Conservation (phyloP, 2,329 filamentous ascomycete genomes). For the Botrytis elliptica region DNA sequence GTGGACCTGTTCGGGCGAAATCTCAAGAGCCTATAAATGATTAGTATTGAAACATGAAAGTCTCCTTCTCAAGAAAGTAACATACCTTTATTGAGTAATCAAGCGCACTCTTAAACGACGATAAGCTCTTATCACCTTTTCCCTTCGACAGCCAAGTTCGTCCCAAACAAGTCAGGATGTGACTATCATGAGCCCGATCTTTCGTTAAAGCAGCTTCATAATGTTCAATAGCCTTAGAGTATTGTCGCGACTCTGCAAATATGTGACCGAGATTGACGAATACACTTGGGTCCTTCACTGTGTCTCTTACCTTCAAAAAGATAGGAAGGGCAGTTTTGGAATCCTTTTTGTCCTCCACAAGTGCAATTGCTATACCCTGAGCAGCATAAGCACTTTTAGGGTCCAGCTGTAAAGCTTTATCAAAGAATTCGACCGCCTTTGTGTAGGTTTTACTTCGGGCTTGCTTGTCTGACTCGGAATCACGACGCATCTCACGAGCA, state of each 20-base stretch:
- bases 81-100: conserved; percentile 63
- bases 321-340: conserved; percentile 78
- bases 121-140: conserved; percentile 60
- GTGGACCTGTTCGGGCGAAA: conserved; percentile 80
- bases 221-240: conserved; percentile 85
- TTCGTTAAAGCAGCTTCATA: conserved; percentile 77
- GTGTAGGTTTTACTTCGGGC: conserved; percentile 84
- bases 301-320: conserved; percentile 87
- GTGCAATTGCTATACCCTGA: conserved; percentile 89
- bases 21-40: conserved; percentile 63
- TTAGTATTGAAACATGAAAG: conserved; percentile 30
- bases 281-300: conserved; percentile 81
- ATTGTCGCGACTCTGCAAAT: conserved; percentile 87
- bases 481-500: conserved; percentile 90
- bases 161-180: conserved; percentile 68
- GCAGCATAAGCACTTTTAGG: conserved; percentile 94
- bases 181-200: conserved; percentile 60
- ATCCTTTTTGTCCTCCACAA: conserved; percentile 94
- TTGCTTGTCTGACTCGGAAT: conserved; percentile 85
- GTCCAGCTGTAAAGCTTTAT: conserved; percentile 94
- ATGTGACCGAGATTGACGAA: conserved; percentile 93
- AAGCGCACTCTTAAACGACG: conserved; percentile 62
- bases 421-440: conserved; percentile 96
- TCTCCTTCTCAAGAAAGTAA: neutral
- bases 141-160: conserved; percentile 68